These are phyloP conservation scores for Populus hybrid DNA, from an alignment of 441 rosid genomes.

Conservation along the genomic window DNA sequence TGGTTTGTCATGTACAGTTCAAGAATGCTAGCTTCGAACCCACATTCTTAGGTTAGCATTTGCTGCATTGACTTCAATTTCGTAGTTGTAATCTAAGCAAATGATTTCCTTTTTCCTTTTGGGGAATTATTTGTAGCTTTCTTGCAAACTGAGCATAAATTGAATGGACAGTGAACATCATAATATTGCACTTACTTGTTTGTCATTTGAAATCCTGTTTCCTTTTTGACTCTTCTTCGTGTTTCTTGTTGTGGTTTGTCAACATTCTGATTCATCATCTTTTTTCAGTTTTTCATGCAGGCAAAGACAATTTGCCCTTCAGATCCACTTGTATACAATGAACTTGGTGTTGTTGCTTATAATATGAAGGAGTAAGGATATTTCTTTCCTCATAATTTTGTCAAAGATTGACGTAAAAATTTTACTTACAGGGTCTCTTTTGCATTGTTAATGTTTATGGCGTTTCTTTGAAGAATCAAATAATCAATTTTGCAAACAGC, in stretches of 20 bases:
- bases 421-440: neutral
- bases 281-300: slow-evolving; percentile 83
- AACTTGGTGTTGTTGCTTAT: slow-evolving; percentile 95
- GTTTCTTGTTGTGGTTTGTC: neutral
- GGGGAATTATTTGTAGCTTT: neutral
- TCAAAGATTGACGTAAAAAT: neutral
- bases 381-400: neutral
- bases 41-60: neutral
- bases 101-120: neutral
- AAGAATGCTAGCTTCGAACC: neutral
- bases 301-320: slow-evolving; percentile 86
- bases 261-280: slow-evolving; percentile 19
- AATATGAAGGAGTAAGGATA: slow-evolving; percentile 83
- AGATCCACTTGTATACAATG: slow-evolving; percentile 93
- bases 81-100: neutral
- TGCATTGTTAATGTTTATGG: neutral
- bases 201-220: neutral
- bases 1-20: neutral
- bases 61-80: neutral
- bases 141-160: neutral
- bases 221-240: neutral
- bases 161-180: neutral
- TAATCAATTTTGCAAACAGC: neutral
- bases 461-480: neutral
- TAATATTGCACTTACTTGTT: neutral